A percentile compares a stretch with the other conserved stretches of the same genome.
Evolutionary conservation across 2,329 filamentous ascomycete genomes (phyloP).

Genomic region (Trichoderma atrobrunneum): DNA sequence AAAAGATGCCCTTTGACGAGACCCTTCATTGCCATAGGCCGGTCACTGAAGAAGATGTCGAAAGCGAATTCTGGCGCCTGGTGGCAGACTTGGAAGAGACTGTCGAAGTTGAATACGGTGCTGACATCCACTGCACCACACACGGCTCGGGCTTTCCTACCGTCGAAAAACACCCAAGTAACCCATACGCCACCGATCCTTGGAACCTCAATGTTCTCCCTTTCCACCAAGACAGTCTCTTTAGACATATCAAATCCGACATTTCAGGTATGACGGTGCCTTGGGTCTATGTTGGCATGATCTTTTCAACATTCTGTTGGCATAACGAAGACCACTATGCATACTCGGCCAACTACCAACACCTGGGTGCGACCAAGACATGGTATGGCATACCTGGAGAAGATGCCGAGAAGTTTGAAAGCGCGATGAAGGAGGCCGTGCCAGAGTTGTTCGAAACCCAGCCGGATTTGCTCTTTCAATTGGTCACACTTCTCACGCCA

Average conservation of each 20-base stretch:
- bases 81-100: slow-evolving; percentile 93
- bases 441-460: slow-evolving; percentile 97
- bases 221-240: slow-evolving; percentile 85
- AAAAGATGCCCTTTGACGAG: slow-evolving; percentile 84
- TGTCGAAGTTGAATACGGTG: slow-evolving; percentile 96
- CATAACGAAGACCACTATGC: slow-evolving; percentile 98
- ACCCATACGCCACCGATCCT: slow-evolving; percentile 82
- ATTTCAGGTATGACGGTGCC: slow-evolving; percentile 99
- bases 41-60: slow-evolving; percentile 91
- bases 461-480: slow-evolving; percentile 90
- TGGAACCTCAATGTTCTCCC: slow-evolving; percentile 97
- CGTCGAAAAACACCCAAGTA: slow-evolving; percentile 82
- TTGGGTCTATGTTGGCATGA: slow-evolving; percentile 99
- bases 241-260: slow-evolving; percentile 95
- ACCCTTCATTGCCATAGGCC: slow-evolving; percentile 75
- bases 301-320: slow-evolving; percentile 99
- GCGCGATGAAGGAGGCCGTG: slow-evolving; percentile 91
- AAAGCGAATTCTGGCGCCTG: slow-evolving; percentile 93
- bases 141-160: slow-evolving; percentile 97
- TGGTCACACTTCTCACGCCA: slow-evolving; percentile 92
- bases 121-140: slow-evolving; percentile 96
- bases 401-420: slow-evolving; percentile 91
- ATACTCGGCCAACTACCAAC: slow-evolving; percentile 97
- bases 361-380: slow-evolving; percentile 96
- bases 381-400: slow-evolving; percentile 98